Evolutionary conservation across 2,329 filamentous ascomycete species (phyloP).

Genomic region (Colletotrichum sp.): DNA sequence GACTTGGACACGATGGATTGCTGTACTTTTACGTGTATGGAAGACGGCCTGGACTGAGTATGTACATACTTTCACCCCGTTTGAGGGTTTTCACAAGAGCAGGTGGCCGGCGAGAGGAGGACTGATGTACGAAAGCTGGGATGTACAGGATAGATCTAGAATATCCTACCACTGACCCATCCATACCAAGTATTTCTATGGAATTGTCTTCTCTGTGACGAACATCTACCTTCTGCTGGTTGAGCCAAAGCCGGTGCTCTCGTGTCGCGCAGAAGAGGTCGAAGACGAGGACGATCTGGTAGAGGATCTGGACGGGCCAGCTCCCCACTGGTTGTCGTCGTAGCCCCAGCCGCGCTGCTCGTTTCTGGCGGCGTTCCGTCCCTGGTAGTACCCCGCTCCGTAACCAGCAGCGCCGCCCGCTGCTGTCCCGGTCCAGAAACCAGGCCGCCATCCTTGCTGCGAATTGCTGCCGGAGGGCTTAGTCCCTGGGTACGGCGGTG

Average conservation of each 20-base stretch:
- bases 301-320: slow-evolving; percentile 38
- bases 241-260: slow-evolving; percentile 77
- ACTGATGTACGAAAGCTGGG: background rate
- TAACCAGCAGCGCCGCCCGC: slow-evolving; percentile 75
- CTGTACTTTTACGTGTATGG: slow-evolving; percentile 25
- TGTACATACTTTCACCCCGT: slow-evolving; percentile 16
- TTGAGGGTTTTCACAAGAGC: background rate
- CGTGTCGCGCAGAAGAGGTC: slow-evolving; percentile 58
- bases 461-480: slow-evolving; percentile 37
- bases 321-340: slow-evolving; percentile 34
- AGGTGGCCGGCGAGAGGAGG: background rate
- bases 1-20: slow-evolving; percentile 21
- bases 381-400: slow-evolving; percentile 53
- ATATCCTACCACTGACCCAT: slow-evolving; percentile 5
- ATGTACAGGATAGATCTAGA: slow-evolving; percentile 20
- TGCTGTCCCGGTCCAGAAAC: slow-evolving; percentile 75
- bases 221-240: slow-evolving; percentile 60
- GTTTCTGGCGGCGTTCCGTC: slow-evolving; percentile 29
- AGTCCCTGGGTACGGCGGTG: slow-evolving; percentile 57
- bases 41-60: slow-evolving; percentile 11
- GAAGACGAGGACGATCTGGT: slow-evolving; percentile 49
- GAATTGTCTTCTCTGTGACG: background rate
- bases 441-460: slow-evolving; percentile 69
- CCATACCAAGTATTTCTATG: background rate
- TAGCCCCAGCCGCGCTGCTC: slow-evolving; percentile 32